Evolutionary conservation across 2,329 filamentous ascomycete species (phyloP).

Genomic region (Fusarium graminum): DNA sequence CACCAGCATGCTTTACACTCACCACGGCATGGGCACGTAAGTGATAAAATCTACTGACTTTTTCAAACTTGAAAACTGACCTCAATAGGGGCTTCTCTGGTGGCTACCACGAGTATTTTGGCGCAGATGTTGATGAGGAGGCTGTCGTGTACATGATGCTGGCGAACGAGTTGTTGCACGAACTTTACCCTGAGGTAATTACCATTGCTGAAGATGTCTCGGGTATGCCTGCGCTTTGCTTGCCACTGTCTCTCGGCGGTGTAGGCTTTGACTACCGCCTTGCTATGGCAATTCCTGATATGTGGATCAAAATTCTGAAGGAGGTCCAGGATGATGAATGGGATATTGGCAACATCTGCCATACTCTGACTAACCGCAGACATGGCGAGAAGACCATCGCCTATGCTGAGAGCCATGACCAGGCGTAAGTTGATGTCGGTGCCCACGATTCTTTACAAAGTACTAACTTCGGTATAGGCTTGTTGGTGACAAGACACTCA

Average conservation of each 20-base stretch:
- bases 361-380: constrained; percentile 90
- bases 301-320: constrained; percentile 99
- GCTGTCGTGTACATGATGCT: constrained; percentile 95
- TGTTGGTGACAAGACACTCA: constrained; percentile 94
- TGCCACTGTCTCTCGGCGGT: constrained; percentile 86
- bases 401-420: constrained; percentile 96
- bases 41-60: constrained; percentile 52
- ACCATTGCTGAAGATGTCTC: constrained; percentile 98
- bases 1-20: constrained; percentile 96
- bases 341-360: constrained; percentile 88
- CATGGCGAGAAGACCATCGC: constrained; percentile 99
- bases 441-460: constrained; percentile 36
- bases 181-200: constrained; percentile 87
- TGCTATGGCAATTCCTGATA: constrained; percentile 96
- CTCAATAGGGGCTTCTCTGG: constrained; percentile 86
- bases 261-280: constrained; percentile 97
- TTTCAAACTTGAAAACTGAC: constrained; percentile 18
- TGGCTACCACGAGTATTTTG: constrained; percentile 98
- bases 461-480: constrained; percentile 66
- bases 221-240: constrained; percentile 96
- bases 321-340: constrained; percentile 91
- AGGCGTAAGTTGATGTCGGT: constrained; percentile 76
- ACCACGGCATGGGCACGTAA: constrained; percentile 97
- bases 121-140: constrained; percentile 88
- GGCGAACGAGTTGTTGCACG: constrained; percentile 94